phyloP scores from a whole-genome alignment of 148 eudicot genomes.

The Nepenthes gracilis region DNA sequence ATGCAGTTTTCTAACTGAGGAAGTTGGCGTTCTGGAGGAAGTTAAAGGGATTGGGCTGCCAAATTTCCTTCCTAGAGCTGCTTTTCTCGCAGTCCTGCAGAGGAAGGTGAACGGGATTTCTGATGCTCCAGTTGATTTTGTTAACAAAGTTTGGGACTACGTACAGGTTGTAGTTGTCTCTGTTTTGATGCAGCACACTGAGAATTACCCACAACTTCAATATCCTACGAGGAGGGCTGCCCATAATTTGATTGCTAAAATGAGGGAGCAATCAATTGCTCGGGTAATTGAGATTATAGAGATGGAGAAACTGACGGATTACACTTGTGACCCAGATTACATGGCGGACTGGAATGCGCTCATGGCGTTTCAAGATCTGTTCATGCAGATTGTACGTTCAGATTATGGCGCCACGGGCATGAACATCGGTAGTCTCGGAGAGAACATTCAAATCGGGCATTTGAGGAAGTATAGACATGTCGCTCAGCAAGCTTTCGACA shows the following conservation, averaged over 20 bases:
- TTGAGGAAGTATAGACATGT: constrained; percentile 10
- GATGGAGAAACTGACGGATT: constrained; percentile 33
- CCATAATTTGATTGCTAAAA: constrained; percentile 9
- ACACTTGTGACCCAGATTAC: constrained; percentile 38
- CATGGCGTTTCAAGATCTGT: constrained; percentile 9
- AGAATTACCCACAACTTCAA: constrained; percentile 28
- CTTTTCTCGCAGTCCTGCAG: constrained; percentile 23
- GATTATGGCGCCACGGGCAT: not conserved
- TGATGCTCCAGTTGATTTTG: constrained; percentile 18
- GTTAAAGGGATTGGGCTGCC: constrained; percentile 45
- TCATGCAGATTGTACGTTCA: constrained; percentile 12
- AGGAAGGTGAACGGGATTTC: constrained; percentile 24
- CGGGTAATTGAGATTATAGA: constrained; percentile 29
- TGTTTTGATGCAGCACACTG: constrained; percentile 25
- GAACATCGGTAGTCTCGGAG: constrained; percentile 14
- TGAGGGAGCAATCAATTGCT: constrained; percentile 19
- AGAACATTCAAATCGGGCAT: constrained; percentile 20
- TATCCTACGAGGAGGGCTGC: constrained; percentile 21
- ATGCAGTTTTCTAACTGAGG: constrained; percentile 26
- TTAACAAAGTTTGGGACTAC: constrained; percentile 26
- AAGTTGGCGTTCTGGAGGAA: constrained; percentile 34
- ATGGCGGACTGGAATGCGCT: constrained; percentile 18
- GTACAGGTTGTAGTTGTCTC: constrained; percentile 17
- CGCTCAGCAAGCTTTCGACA: constrained; percentile 18
- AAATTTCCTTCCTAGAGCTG: constrained; percentile 39